Evolutionary conservation across 495 filamentous ascomycete species (phyloP).

Genomic region (Cercophora newfieldiana): DNA sequence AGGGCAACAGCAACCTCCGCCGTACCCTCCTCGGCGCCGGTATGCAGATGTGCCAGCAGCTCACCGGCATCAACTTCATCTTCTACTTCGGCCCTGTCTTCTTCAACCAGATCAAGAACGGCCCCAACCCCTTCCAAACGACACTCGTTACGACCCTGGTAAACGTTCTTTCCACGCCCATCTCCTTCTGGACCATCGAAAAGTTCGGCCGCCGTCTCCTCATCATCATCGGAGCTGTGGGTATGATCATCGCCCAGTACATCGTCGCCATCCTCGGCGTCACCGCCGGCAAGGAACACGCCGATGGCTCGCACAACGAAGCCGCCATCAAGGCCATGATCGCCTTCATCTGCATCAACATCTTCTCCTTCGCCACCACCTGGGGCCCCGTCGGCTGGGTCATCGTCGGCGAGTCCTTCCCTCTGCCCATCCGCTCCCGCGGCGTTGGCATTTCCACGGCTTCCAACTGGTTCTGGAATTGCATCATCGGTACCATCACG

Average conservation of each 20-base stretch:
- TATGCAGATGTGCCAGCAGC: conserved; percentile 73
- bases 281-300: conserved; percentile 43
- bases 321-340: conserved; percentile 63
- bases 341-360: conserved; percentile 79
- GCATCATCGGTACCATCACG: conserved; percentile 67
- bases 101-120: conserved; percentile 69
- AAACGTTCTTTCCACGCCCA: conserved; percentile 77
- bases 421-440: conserved; percentile 76
- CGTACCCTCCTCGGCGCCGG: conserved; percentile 71
- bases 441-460: conserved; percentile 79
- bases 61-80: conserved; percentile 80
- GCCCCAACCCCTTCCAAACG: conserved; percentile 76
- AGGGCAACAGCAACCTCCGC: conserved; percentile 59
- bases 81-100: conserved; percentile 86
- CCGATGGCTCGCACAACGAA: conserved; percentile 50
- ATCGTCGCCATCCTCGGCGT: conserved; percentile 75
- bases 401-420: conserved; percentile 82
- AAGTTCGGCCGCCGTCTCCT: conserved; percentile 74
- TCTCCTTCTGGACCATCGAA: conserved; percentile 82
- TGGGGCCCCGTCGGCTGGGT: conserved; percentile 83
- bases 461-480: conserved; percentile 88
- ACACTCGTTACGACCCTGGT: conserved; percentile 78
- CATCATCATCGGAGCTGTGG: conserved; percentile 70
- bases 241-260: conserved; percentile 81
- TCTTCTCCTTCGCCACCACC: conserved; percentile 75